phyloP scores from a whole-genome alignment of 805 yeast genomes.

The Blastobotrys mokoenaii region DNA sequence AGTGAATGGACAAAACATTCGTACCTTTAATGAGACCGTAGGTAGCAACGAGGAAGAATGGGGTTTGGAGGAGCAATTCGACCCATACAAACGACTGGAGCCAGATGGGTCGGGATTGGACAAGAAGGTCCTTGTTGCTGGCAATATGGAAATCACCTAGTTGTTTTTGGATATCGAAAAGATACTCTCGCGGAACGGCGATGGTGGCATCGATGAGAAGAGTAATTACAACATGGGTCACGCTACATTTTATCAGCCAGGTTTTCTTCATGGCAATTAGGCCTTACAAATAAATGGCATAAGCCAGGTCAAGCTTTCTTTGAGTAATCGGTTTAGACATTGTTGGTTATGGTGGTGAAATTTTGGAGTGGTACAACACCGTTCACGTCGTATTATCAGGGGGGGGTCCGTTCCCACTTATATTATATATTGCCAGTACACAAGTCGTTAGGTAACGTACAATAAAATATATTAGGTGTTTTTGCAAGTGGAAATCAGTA shows the following conservation, averaged over 20 bases:
- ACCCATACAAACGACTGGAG: constrained; percentile 58
- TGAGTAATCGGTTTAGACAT: not conserved
- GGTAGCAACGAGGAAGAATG: constrained; percentile 61
- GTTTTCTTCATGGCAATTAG: not conserved
- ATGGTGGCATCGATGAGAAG: constrained; percentile 66
- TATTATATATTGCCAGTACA: too few relatives aligned
- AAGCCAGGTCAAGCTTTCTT: not conserved
- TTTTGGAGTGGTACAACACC: too few relatives aligned
- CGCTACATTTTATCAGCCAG: constrained; percentile 11
- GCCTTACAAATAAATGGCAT: not conserved
- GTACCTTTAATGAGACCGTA: constrained; percentile 27
- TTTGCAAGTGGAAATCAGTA: too few relatives aligned
- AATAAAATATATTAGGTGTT: too few relatives aligned
- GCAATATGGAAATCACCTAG: constrained; percentile 53
- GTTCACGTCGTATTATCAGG: too few relatives aligned
- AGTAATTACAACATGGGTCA: constrained; percentile 70
- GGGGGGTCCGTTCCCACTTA: too few relatives aligned
- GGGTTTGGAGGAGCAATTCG: constrained; percentile 72
- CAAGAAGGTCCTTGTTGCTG: constrained; percentile 63
- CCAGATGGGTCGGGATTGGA: constrained; percentile 60
- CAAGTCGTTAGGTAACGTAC: too few relatives aligned
- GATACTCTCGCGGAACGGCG: constrained; percentile 48
- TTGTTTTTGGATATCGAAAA: constrained; percentile 38
- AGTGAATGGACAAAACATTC: too few relatives aligned
- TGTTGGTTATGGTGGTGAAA: not conserved